Percentiles rank a stretch among this genome's conserved stretches.
Evolutionary conservation across 2,329 filamentous ascomycete genomes (phyloP).

Genomic region (Colletotrichum coccodes): DNA sequence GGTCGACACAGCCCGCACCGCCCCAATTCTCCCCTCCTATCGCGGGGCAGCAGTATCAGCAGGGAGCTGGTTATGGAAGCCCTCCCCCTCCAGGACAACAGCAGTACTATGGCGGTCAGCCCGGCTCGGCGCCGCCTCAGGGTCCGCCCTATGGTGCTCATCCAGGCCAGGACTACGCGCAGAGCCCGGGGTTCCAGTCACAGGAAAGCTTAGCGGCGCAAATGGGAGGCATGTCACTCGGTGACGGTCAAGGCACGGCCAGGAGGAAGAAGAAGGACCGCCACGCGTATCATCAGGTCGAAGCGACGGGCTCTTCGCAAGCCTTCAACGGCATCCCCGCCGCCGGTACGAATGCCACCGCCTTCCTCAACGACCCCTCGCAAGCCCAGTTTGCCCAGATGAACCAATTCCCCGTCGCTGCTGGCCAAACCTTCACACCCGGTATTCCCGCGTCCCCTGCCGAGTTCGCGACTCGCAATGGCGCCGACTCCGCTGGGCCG

Average conservation of each 20-base stretch:
- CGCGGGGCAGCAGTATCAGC: conserved; percentile 65
- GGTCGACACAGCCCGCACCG: conserved; percentile 59
- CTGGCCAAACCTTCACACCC: conserved; percentile 54
- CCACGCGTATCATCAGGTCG: conserved; percentile 90
- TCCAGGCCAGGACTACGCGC: conserved; percentile 41
- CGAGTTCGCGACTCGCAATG: conserved; percentile 44
- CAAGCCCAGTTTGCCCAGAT: conserved; percentile 55
- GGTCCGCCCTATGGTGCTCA: conserved; percentile 42
- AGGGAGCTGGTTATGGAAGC: conserved; percentile 50
- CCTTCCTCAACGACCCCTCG: conserved; percentile 48
- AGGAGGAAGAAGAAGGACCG: conserved; percentile 92
- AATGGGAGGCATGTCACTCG: conserved; percentile 81
- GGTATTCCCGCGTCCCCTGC: conserved; percentile 37
- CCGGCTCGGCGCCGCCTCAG: conserved; percentile 43
- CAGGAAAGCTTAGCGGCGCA: conserved; percentile 72
- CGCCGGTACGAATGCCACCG: conserved; percentile 58
- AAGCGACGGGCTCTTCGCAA: conserved; percentile 75
- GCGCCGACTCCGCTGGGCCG: conserved; percentile 45
- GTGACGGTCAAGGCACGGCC: conserved; percentile 60
- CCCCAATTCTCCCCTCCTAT: conserved; percentile 67
- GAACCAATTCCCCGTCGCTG: conserved; percentile 72
- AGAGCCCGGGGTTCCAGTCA: conserved; percentile 44
- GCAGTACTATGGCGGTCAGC: conserved; percentile 52
- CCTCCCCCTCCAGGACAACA: conserved; percentile 49
- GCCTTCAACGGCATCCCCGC: conserved; percentile 76